Percentiles rank a stretch among this genome's conserved stretches.
Evolutionary conservation across 169 alveolate species (phyloP).

Genomic region (Plasmodium vivax): DNA sequence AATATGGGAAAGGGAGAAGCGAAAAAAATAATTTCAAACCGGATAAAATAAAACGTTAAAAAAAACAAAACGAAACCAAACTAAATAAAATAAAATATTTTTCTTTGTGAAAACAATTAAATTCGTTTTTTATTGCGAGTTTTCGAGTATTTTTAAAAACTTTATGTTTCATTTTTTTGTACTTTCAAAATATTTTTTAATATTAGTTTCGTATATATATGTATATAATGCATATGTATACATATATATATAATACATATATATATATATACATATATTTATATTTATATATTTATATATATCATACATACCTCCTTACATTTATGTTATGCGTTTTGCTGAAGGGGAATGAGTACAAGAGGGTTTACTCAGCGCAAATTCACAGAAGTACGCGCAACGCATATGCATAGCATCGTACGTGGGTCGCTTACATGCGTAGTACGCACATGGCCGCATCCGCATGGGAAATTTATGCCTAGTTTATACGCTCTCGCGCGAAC

Average conservation of each 20-base stretch:
- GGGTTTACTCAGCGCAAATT: background rate
- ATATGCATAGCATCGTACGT: background rate
- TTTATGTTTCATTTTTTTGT: conserved; percentile 17
- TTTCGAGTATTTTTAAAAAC: background rate
- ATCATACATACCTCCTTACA: background rate
- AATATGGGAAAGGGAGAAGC: background rate
- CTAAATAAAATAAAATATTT: background rate
- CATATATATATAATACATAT: background rate
- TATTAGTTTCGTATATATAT: background rate
- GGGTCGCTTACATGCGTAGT: background rate
- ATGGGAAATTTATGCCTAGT: background rate
- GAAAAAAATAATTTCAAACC: too few species aligned
- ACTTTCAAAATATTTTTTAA: conserved; percentile 1
- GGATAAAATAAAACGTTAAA: background rate
- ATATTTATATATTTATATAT: background rate
- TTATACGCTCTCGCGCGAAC: background rate
- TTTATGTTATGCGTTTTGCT: background rate
- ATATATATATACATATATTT: background rate
- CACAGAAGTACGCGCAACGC: background rate
- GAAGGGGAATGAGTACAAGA: background rate
- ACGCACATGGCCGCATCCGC: background rate
- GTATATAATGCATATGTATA: background rate
- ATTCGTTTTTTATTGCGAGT: conserved; percentile 5
- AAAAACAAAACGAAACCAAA: background rate
- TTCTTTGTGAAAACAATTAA: background rate